Evolutionary conservation across 2,329 filamentous ascomycete species (phyloP).

Genomic region (Arthrobotrys entomopaga): DNA sequence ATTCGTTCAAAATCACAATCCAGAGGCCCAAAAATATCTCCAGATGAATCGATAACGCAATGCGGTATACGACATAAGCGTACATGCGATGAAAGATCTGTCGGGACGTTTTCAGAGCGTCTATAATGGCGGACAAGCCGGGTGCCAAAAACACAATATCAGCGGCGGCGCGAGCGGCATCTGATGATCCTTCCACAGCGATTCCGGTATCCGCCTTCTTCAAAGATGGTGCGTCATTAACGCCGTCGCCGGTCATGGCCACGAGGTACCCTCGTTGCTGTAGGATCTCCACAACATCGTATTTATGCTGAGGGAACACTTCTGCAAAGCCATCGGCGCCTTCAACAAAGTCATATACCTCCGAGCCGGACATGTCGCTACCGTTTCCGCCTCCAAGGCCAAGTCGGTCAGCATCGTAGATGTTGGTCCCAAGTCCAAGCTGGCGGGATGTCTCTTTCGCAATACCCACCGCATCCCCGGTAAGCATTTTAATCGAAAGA

Average conservation of each 20-base stretch:
- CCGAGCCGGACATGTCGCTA: slow-evolving; percentile 90
- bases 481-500: slow-evolving; percentile 95
- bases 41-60: slow-evolving; percentile 87
- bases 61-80: slow-evolving; percentile 94
- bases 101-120: slow-evolving; percentile 89
- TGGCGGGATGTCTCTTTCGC: slow-evolving; percentile 90
- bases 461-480: slow-evolving; percentile 92
- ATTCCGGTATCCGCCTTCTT: slow-evolving; percentile 98
- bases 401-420: slow-evolving; percentile 92
- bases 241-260: slow-evolving; percentile 95
- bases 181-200: slow-evolving; percentile 89
- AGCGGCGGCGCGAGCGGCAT: slow-evolving; percentile 87
- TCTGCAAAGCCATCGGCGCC: slow-evolving; percentile 94
- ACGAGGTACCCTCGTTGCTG: slow-evolving; percentile 93
- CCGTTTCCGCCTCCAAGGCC: slow-evolving; percentile 78
- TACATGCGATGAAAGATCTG: slow-evolving; percentile 98
- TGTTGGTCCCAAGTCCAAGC: slow-evolving; percentile 89
- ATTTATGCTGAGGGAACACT: slow-evolving; percentile 95
- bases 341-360: slow-evolving; percentile 95
- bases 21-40: slow-evolving; percentile 91
- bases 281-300: slow-evolving; percentile 90
- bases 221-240: slow-evolving; percentile 90
- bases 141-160: slow-evolving; percentile 94
- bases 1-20: slow-evolving; percentile 87
- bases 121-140: slow-evolving; percentile 90